Conservation (phyloP, 2,329 filamentous ascomycete genomes). For the Colletotrichum aenigma region DNA sequence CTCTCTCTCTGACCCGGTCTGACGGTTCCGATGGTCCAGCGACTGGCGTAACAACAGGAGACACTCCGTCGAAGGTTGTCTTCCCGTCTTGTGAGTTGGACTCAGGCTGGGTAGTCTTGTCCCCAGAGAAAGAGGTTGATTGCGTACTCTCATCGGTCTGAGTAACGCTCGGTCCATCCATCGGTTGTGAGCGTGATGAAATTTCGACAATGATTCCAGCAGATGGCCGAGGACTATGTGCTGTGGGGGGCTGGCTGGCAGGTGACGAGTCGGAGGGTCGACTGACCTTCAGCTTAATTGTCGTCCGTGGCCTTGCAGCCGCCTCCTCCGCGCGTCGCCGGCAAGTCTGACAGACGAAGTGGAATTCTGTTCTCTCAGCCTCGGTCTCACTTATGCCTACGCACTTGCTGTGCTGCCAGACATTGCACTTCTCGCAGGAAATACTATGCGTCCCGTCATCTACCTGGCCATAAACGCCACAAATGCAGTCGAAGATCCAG, state of each 20-base stretch:
- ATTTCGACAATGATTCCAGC: background rate
- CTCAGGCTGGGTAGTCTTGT: background rate
- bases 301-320: constrained; percentile 58
- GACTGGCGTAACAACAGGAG: background rate
- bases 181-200: background rate
- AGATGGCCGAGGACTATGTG: background rate
- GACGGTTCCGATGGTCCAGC: background rate
- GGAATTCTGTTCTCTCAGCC: constrained; percentile 85
- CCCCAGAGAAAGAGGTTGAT: background rate
- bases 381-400: constrained; percentile 79
- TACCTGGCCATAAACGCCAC: constrained; percentile 87
- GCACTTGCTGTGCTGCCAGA: constrained; percentile 97
- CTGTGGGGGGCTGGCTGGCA: background rate
- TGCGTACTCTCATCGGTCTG: background rate
- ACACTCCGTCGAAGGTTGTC: background rate
- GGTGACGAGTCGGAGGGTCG: constrained; percentile 13
- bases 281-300: constrained; percentile 60
- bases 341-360: constrained; percentile 84
- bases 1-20: background rate
- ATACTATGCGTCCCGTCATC: constrained; percentile 95
- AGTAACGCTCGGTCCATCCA: background rate
- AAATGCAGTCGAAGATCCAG: constrained; percentile 95
- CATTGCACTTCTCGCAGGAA: constrained; percentile 89
- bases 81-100: background rate
- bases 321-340: constrained; percentile 69